phyloP scores from a whole-genome alignment of 2,329 filamentous ascomycete species.

The Fusarium aywerte region DNA sequence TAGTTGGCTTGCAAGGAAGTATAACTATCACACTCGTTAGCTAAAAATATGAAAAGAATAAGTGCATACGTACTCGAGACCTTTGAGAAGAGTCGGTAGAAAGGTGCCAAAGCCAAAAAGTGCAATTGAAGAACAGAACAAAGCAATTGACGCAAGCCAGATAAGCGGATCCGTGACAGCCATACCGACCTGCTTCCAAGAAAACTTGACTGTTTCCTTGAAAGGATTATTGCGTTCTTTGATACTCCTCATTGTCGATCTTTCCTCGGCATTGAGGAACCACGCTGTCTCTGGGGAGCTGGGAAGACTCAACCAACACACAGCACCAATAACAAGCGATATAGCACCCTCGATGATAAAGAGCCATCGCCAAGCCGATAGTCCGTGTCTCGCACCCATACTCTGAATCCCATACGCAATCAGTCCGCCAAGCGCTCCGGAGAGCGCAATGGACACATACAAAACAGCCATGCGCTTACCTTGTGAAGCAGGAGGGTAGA shows the following conservation, averaged over 20 bases:
- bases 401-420: slow-evolving; percentile 50
- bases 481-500: slow-evolving; percentile 15
- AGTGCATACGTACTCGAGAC: slow-evolving; percentile 44
- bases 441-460: slow-evolving; percentile 48
- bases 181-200: slow-evolving; percentile 39
- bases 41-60: fast-evolving
- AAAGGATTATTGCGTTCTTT: slow-evolving; percentile 21
- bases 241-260: slow-evolving; percentile 43
- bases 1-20: slow-evolving; percentile 50
- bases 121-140: slow-evolving; percentile 38
- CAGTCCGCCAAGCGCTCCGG: slow-evolving; percentile 48
- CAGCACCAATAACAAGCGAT: slow-evolving; percentile 47
- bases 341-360: slow-evolving; percentile 59
- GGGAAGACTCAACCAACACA: slow-evolving; percentile 56
- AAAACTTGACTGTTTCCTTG: slow-evolving; percentile 31
- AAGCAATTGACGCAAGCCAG: slow-evolving; percentile 45
- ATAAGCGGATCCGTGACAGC: slow-evolving; percentile 45
- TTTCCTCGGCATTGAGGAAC: slow-evolving; percentile 57
- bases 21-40: slow-evolving; percentile 2
- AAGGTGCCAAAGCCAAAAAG: slow-evolving; percentile 53
- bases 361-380: slow-evolving; percentile 63
- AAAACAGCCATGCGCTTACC: slow-evolving; percentile 49
- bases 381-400: slow-evolving; percentile 57
- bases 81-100: slow-evolving; percentile 51
- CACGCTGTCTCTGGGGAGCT: slow-evolving; percentile 57